Evolutionary conservation across 2,329 filamentous ascomycete species (phyloP), one percentile per base, ranked within the genome.

Genomic region (Penicillium verrucosum): DNA sequence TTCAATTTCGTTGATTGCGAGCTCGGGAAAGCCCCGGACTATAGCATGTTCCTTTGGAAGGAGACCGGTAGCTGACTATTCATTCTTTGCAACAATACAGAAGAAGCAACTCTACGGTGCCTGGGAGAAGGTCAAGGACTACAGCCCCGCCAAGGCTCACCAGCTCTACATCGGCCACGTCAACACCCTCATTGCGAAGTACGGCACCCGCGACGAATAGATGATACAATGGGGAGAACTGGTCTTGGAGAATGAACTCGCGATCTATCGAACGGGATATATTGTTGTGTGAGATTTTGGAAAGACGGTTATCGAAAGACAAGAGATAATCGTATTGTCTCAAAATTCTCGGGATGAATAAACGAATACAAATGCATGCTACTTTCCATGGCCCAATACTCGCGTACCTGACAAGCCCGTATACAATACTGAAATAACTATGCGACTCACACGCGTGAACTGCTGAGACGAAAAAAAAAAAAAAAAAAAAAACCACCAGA

Each of bases 31-130:
- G 1, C 16, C 16, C 18, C 3, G 10, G 10, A 5, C 5, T 23
- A 18, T 10, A 43, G 9, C 9, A 25, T 14, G 14, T 46, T 14
- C 5, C 3, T 23, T 48, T 25, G 4, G 37, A 16, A 25, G 5
- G 36, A n/a, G 10, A 2, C n/a, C 23, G 51, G 49, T 65, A 45
- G 58, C 63, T 64, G 61, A 68, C 41, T 25, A 36, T 49, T 47
- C 14, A 40, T 41, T 30, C 41, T n/a, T 47, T 44, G 30, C 42
- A 44, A 42, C 18, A 23, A 23, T 62, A 59, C 51, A 91, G 89
- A 85, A 80, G 77, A 95, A 94, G 80, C 85, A 85, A 68, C 96
- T 95, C 83, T 84, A 87, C 78, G 82, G 81, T 68, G 85, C 88
- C 53, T 96, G 91, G 91, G 78, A 90, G 77, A 82, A 86, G 70